Percentiles rank a stretch among this genome's conserved stretches.
Evolutionary conservation across 75 land plant genomes (phyloP).

Genomic region (Picea sitchensis): DNA sequence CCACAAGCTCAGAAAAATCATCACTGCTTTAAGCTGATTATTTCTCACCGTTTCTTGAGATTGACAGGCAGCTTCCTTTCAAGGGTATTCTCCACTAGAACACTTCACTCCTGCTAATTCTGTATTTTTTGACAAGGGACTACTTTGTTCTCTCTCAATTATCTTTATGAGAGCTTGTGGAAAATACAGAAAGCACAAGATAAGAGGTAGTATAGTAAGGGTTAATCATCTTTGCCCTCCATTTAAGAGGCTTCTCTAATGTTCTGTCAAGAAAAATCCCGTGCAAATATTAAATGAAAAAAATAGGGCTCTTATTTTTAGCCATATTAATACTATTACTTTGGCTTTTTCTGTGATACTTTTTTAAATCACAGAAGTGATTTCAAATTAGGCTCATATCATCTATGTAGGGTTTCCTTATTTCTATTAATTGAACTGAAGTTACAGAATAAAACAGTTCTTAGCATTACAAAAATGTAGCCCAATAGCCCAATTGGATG

Average conservation of each 20-base stretch:
- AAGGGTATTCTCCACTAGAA: conserved; percentile 9
- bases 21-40: not conserved
- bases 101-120: conserved; percentile 11
- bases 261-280: conserved; percentile 1
- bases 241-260: conserved; percentile 3
- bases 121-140: conserved; percentile 10
- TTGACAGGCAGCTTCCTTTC: conserved; percentile 4
- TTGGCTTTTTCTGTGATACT: conserved; percentile 7
- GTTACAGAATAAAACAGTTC: not conserved
- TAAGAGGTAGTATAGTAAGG: conserved; percentile 11
- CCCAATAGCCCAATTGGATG: not conserved
- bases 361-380: not conserved
- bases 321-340: conserved; percentile 6
- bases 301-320: conserved; percentile 14
- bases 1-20: not conserved
- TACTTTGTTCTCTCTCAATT: conserved; percentile 3
- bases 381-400: not conserved
- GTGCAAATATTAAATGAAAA: conserved; percentile 4
- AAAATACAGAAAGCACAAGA: conserved; percentile 10
- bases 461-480: not conserved
- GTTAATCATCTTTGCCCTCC: not conserved
- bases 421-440: not conserved
- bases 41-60: conserved; percentile 1
- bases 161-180: conserved; percentile 1
- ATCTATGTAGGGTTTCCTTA: not conserved